Percentiles rank a stretch among this genome's conserved stretches.
phyloP scores from a whole-genome alignment of 1,284 basidiomycete species.

The Ceratobasidium sp. region DNA sequence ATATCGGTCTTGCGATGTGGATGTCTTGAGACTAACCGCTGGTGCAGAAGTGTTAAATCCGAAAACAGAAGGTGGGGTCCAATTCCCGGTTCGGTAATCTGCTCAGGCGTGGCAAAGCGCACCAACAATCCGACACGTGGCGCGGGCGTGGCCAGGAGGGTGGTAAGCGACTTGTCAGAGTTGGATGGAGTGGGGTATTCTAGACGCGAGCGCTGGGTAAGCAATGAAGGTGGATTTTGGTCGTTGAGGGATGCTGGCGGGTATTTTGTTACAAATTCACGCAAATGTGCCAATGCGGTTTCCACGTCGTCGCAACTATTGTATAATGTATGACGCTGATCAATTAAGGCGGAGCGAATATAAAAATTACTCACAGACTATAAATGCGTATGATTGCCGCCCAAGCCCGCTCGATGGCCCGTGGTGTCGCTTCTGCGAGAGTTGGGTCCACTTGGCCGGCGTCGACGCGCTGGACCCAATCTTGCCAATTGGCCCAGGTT shows the following conservation, averaged over 20 bases:
- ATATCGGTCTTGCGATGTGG: conserved; percentile 33
- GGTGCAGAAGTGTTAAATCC: conserved; percentile 43
- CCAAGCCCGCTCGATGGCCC: conserved; percentile 69
- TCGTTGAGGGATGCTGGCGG: conserved; percentile 54
- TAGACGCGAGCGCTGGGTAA: conserved; percentile 35
- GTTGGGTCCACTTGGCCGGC: conserved; percentile 44
- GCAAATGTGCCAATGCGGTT: conserved; percentile 60
- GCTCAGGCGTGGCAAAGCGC: conserved; percentile 42
- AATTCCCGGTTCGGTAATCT: conserved; percentile 42
- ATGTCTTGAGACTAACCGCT: conserved; percentile 41
- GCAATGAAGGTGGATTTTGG: conserved; percentile 23
- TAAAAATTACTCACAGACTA: conserved; percentile 57
- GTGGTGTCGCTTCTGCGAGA: conserved; percentile 47
- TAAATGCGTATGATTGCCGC: conserved; percentile 67
- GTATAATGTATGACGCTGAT: background rate
- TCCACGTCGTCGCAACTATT: conserved; percentile 60
- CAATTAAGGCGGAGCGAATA: background rate
- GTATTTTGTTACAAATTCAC: conserved; percentile 63
- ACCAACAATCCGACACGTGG: conserved; percentile 41
- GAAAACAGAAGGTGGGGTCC: conserved; percentile 43
- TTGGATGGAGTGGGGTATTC: conserved; percentile 27
- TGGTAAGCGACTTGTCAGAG: conserved; percentile 16
- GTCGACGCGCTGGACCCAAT: conserved; percentile 60
- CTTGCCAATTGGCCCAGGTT: conserved; percentile 62
- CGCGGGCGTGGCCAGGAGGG: conserved; percentile 24